Percentiles rank a stretch among this genome's conserved stretches.
These are phyloP conservation scores for Tolypocladium amazonense DNA, from an alignment of 2,329 filamentous ascomycete genomes.

Conservation along the genomic window DNA sequence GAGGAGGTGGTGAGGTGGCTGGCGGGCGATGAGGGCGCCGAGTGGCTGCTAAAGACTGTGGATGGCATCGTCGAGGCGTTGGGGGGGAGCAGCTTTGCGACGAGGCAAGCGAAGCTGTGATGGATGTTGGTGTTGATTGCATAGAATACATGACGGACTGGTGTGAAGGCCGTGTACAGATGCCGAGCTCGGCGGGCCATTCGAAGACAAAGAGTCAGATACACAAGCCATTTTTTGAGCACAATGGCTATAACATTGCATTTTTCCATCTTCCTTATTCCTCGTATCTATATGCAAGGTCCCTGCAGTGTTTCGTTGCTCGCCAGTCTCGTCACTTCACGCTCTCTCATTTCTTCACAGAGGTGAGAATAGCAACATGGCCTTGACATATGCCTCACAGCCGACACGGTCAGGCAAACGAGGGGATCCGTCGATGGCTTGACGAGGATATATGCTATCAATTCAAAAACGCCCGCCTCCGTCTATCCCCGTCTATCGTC, in stretches of 20 bases:
- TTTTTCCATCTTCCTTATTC: not conserved
- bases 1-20: slow-evolving; percentile 27
- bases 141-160: not conserved
- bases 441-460: not conserved
- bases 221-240: not conserved
- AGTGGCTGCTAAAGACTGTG: slow-evolving; percentile 34
- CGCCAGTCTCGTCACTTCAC: no score
- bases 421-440: not conserved
- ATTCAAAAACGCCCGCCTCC: not conserved
- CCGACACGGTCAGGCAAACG: not conserved
- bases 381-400: not conserved
- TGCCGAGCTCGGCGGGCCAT: not conserved
- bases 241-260: not conserved
- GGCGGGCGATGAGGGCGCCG: slow-evolving; percentile 32
- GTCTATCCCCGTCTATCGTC: not conserved
- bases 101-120: slow-evolving; percentile 3
- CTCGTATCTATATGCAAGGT: not conserved
- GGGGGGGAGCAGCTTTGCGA: slow-evolving; percentile 29
- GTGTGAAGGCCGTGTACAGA: not conserved
- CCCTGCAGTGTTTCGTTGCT: no score
- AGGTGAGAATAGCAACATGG: no score
- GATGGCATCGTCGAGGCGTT: slow-evolving; percentile 34
- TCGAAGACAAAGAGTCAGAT: not conserved
- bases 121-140: not conserved
- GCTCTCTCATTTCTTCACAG: no score